Evolutionary conservation across 768 basidiomycete species (phyloP), one percentile per base, ranked within the genome.

Genomic region (Pleurotus djamor): DNA sequence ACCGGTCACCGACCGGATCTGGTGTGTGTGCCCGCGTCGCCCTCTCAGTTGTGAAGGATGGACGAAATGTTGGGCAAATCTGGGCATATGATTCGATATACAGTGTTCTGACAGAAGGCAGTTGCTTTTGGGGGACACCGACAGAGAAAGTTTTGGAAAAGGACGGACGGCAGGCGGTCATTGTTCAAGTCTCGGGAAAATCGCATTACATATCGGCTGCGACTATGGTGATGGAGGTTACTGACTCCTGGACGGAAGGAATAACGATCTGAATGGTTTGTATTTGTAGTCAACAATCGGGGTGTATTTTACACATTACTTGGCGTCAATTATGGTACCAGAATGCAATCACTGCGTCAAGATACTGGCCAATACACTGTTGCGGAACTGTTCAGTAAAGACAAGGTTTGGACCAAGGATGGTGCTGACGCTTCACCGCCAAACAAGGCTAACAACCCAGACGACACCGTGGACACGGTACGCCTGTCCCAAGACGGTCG

Each of bases 401-500:
- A 47, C 7, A 47, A 16, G 17, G 17, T 10, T 12, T 7, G 13
- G 9, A 47, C 17, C 16, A 7, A 16, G 7, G 45, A 12, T 7
- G 9, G 45, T 14, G 2, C 83, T 69, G 67, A 91, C 86, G 86
- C 86, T 76, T 92, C 90, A 37, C 83, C 81, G 16, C 83, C 80
- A 74, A 82, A 85, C 12, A 94, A 72, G 3, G 83, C 72, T 34
- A 89, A 61, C 7, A 92, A 68, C 4, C 86, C 87, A 38, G 82
- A 78, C 5, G 83, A 74, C 17, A 88, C 72, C 3, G 82, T 79
- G 5, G 83, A 83, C 8, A 91, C 80, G 5, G 76, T 69, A 14
- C 85, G 80, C 56, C 81, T 74, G 68, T 92, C 87, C 90, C 90
- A 91, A 3, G 64, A 70, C 1, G 83, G 79, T 36, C 71, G 71